Conservation (phyloP, 768 basidiomycete genomes). For the Cyclocybe aegerita region DNA sequence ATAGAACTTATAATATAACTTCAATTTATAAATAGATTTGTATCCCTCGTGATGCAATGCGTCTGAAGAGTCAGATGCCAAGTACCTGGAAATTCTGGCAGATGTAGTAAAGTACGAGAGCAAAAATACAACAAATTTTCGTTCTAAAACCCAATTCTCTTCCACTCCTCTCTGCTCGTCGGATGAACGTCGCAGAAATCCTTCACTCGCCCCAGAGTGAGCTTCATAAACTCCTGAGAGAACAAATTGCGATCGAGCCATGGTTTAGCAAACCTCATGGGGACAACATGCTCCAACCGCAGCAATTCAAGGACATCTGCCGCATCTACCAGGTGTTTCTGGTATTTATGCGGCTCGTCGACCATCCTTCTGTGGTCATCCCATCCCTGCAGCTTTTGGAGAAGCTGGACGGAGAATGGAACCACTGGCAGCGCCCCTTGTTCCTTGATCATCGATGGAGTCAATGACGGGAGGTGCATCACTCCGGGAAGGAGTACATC, state of each 20-base stretch:
- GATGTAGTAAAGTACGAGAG: neutral
- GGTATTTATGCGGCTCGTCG: conserved; percentile 24
- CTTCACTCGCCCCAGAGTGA: conserved; percentile 26
- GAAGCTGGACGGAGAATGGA: conserved; percentile 34
- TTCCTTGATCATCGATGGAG: conserved; percentile 13
- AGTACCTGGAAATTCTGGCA: too few species aligned
- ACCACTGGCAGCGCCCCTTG: conserved; percentile 26
- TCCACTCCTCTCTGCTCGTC: conserved; percentile 11
- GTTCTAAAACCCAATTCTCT: conserved; percentile 11
- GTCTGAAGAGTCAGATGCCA: too few species aligned
- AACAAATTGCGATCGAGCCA: conserved; percentile 28
- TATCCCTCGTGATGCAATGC: neutral
- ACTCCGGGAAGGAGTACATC: conserved; percentile 41
- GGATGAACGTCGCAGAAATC: conserved; percentile 22
- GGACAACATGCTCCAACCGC: conserved; percentile 18
- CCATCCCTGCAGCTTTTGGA: conserved; percentile 44
- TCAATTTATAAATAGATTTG: too few species aligned
- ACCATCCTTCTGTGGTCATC: conserved; percentile 32
- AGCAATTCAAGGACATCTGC: conserved; percentile 26
- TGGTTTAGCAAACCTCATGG: conserved; percentile 15
- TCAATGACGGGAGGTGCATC: conserved; percentile 38
- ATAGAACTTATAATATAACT: too few species aligned
- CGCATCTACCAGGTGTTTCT: conserved; percentile 29
- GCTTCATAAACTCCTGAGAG: conserved; percentile 26
- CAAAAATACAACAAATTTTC: neutral